A percentile compares a stretch with the other conserved stretches of the same genome.
Conservation (phyloP, 768 basidiomycete genomes). For the Rossbeevera mucosa region DNA sequence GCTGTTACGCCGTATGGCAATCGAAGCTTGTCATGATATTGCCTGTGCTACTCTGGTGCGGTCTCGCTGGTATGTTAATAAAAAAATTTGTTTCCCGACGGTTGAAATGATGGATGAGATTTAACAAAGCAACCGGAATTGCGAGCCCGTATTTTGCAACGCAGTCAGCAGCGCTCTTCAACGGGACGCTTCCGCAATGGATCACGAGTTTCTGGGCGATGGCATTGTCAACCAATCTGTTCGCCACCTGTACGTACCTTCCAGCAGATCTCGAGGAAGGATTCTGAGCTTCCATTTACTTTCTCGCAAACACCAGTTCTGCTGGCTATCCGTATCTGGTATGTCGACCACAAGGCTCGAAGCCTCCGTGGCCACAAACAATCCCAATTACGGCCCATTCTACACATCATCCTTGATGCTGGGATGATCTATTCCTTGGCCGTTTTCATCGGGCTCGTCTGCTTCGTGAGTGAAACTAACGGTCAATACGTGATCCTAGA, state of each 20-base stretch:
- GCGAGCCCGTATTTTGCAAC: constrained; percentile 13
- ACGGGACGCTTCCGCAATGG: background rate
- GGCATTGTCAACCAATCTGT: constrained; percentile 1
- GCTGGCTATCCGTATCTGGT: background rate
- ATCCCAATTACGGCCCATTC: constrained; percentile 1
- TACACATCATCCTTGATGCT: constrained; percentile 4
- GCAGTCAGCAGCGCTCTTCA: background rate
- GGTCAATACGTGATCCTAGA: constrained; percentile 7
- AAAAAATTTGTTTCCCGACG: background rate
- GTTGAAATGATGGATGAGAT: background rate
- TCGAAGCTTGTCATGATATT: background rate
- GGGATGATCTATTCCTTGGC: constrained; percentile 3
- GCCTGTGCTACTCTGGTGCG: background rate
- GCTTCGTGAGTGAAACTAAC: background rate
- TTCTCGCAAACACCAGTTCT: background rate
- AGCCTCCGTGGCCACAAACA: background rate
- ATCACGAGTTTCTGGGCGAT: constrained; percentile 1
- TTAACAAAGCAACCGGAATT: constrained; percentile 13
- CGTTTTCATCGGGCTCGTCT: background rate
- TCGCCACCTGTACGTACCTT: background rate
- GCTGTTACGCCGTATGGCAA: background rate
- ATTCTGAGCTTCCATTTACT: background rate
- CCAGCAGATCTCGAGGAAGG: background rate
- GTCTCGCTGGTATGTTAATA: background rate
- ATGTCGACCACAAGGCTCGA: background rate